A percentile compares a stretch with the other conserved stretches of the same genome.
Evolutionary conservation across 345 rosid genomes (phyloP).

Genomic region (Capsella bursapastoris): DNA sequence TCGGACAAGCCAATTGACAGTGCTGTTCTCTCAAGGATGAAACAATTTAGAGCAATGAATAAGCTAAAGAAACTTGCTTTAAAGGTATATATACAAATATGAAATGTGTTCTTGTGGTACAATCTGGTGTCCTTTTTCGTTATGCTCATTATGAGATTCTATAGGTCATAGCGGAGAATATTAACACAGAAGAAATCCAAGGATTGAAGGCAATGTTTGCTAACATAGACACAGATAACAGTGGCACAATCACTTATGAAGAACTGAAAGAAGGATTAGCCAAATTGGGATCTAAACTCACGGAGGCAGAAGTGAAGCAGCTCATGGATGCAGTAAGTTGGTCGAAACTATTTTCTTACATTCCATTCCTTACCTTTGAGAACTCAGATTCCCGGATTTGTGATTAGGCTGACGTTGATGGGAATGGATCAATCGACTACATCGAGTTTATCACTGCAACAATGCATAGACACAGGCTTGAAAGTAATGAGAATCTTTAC

Average conservation of each 20-base stretch:
- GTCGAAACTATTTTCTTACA: not conserved
- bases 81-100: conserved; percentile 51
- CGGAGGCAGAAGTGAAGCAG: conserved; percentile 80
- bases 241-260: conserved; percentile 87
- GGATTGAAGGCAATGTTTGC: conserved; percentile 83
- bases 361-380: conserved; percentile 5
- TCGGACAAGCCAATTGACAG: conserved; percentile 89
- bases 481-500: conserved; percentile 81
- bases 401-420: conserved; percentile 93
- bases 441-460: conserved; percentile 92
- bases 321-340: conserved; percentile 94
- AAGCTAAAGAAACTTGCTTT: conserved; percentile 91
- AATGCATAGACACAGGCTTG: conserved; percentile 88
- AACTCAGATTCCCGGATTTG: not conserved
- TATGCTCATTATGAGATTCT: conserved; percentile 13
- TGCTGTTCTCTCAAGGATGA: conserved; percentile 94
- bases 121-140: not conserved
- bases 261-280: conserved; percentile 87
- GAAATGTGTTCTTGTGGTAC: conserved; percentile 13
- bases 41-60: conserved; percentile 96
- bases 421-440: conserved; percentile 91
- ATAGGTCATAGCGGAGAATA: conserved; percentile 87
- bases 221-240: conserved; percentile 89
- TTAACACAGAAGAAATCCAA: conserved; percentile 79
- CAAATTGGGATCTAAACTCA: conserved; percentile 85